Evolutionary conservation across 257 asterid genomes (phyloP), one percentile per base, ranked within the genome.

Genomic region (Datura wrightii): DNA sequence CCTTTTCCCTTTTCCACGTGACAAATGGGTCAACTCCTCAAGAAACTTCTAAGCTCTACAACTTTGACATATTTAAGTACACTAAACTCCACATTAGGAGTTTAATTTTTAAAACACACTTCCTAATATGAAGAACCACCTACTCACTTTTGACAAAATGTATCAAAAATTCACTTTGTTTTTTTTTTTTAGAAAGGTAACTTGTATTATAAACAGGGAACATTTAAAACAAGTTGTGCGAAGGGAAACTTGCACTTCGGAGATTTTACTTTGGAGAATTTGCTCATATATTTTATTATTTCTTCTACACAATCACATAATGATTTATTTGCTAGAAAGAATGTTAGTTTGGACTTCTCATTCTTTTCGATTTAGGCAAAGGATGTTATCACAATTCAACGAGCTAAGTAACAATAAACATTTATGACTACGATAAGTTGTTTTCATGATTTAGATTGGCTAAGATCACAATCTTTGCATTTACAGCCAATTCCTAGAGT

Each of bases 401-500:
- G n/a, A 5, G 50, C 74, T 66, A 66, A 63, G 42, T 31, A 5
- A 66, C 19, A 66, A 44, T 66, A 71, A n/a, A 36, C 54, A 71
- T 71, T 71, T 44, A 48, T 71, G 15, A 71, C 36, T 44, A 42
- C 6, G 79, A 46, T 37, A 44, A 42, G 8, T 37, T 6, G 16
- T 10, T 71, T 71, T 6, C 48, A 71, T 71, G 39, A 71, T 71
- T 44, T 19, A 71, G 56, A 42, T 42, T n/a, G 79, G 56, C 55
- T 44, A 71, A 44, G 56, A 71, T 71, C 79, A n/a, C 1, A 42
- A 10, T 71, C 5, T 71, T 42, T 71, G 56, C 56, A 44, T 71
- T 42, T 71, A 42, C n/a, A 71, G 18, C 8, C 55, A 71, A 71
- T 44, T 71, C 55, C 55, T 71, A 19, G 55, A 71, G 79, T n/a